These are phyloP conservation scores for Amylocystis lapponica DNA, from an alignment of 768 basidiomycete species.

Conservation along the genomic window DNA sequence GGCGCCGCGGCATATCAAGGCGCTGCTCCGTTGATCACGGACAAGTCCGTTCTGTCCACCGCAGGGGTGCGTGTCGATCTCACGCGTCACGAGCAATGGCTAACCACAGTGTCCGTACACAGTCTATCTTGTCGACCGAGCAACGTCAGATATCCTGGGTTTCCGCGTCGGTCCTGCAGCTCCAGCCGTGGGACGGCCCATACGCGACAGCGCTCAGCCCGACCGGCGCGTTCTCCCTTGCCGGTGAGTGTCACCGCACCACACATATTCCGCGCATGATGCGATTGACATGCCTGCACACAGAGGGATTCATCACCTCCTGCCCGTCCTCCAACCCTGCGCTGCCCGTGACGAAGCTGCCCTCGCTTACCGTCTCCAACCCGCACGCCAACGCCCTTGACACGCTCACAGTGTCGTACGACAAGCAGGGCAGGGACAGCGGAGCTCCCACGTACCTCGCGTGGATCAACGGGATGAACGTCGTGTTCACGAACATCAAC, in stretches of 20 bases:
- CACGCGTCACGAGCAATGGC: not conserved
- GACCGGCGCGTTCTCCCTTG: conserved; percentile 42
- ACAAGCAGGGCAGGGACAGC: conserved; percentile 1
- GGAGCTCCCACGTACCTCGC: conserved; percentile 30
- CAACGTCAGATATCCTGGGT: conserved; percentile 50
- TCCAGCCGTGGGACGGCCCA: conserved; percentile 40
- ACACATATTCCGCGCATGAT: not conserved
- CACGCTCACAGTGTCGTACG: conserved; percentile 12
- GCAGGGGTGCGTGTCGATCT: conserved; percentile 30
- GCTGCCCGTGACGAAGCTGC: conserved; percentile 44
- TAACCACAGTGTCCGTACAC: not conserved
- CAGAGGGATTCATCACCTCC: conserved; percentile 35
- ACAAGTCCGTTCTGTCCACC: conserved; percentile 42
- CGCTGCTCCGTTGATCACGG: conserved; percentile 36
- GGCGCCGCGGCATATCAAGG: conserved; percentile 56
- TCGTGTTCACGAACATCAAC: conserved; percentile 33
- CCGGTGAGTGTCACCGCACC: conserved; percentile 14
- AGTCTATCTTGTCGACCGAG: conserved; percentile 48
- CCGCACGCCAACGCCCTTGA: conserved; percentile 18
- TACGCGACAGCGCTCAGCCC: conserved; percentile 31
- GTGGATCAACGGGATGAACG: conserved; percentile 43
- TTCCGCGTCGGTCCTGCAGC: conserved; percentile 33
- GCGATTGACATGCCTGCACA: not conserved
- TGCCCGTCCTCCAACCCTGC: conserved; percentile 46
- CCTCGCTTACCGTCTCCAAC: conserved; percentile 29